Evolutionary conservation across 306 rosid species (phyloP), one percentile per base, ranked within the genome.

Genomic region (Corylus americana): DNA sequence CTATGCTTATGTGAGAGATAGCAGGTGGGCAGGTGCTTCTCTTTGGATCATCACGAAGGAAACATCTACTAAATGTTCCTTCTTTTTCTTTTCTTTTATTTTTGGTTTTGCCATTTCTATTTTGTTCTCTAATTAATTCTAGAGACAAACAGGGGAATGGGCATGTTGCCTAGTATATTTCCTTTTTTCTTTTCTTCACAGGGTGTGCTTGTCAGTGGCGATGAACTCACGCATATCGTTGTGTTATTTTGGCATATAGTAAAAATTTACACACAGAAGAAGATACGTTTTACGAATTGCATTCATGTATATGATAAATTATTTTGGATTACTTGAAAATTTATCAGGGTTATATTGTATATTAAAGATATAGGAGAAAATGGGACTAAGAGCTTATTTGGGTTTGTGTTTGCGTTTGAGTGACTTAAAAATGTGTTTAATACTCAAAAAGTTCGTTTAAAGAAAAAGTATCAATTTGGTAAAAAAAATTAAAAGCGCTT

Each of bases 21-120:
- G 66, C 66, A 25, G 66, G 66, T 59, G 66, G 37, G 66, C 66
- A 59, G 29, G 66, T 59, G 66, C 66, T 25, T 59, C 35, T 59
- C 66, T 59, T 59, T 2, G 66, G 66, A 59, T 58, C 66, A 57
- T 20, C 31, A 25, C n/a, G 35, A 22, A 13, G 29, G 35, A 22
- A 59, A 42, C 45, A 42, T 42, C 37, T 59, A 59, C 29, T 58
- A 25, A 42, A 42, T 42, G 12, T 20, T 59, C 35, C 35, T 25
- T 1, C 7, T 42, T 42, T 42, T 42, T 6, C 7, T 22, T n/a
- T 20, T 22, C 10, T 5, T 57, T 20, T 8, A 20, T 20, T 57
- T 57, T n/a, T 20, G 4, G 4, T n/a, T 20, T 8, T 9, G 22
- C 66, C 66, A 59, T 9, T 59, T 59, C 66, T 22, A 1, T 9